Evolutionary conservation across 2,329 filamentous ascomycete genomes (phyloP).

Genomic region (Aspergillus eucalypticola): DNA sequence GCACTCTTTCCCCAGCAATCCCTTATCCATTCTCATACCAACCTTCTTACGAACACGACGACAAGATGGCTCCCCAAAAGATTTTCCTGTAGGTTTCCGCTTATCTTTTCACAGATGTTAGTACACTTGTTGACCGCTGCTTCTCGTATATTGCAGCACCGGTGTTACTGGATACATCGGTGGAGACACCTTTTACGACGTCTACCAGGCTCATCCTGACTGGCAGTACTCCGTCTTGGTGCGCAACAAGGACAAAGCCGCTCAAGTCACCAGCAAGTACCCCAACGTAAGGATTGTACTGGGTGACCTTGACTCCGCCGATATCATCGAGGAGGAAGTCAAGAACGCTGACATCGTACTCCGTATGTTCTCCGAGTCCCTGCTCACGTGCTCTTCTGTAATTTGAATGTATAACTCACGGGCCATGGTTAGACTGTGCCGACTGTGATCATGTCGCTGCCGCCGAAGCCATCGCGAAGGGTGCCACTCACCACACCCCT

Average conservation of each 20-base stretch:
- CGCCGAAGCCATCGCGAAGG: conserved; percentile 44
- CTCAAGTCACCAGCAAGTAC: conserved; percentile 40
- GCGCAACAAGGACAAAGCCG: conserved; percentile 47
- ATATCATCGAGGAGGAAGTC: conserved; percentile 45
- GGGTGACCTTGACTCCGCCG: conserved; percentile 45
- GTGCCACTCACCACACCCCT: conserved; percentile 37
- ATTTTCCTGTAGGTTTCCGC: conserved; percentile 36
- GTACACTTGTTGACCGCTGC: not conserved
- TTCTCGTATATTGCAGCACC: conserved; percentile 38
- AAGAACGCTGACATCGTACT: conserved; percentile 51
- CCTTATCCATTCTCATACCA: not conserved
- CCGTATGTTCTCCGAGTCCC: conserved; percentile 33
- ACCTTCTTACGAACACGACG: not conserved
- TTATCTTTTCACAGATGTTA: not conserved
- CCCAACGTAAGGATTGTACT: conserved; percentile 45
- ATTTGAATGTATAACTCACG: not conserved
- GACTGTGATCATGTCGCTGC: conserved; percentile 47
- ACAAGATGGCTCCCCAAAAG: conserved; percentile 32
- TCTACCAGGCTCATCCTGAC: conserved; percentile 49
- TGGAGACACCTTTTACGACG: conserved; percentile 51
- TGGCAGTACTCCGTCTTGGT: conserved; percentile 49
- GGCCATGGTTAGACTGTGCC: conserved; percentile 37
- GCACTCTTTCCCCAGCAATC: not conserved
- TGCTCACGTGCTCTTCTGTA: not conserved
- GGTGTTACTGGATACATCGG: conserved; percentile 57